Base-by-base conservation (phyloP, 2,329 filamentous ascomycete species). In the Alternaria hordeiaustralica region DNA sequence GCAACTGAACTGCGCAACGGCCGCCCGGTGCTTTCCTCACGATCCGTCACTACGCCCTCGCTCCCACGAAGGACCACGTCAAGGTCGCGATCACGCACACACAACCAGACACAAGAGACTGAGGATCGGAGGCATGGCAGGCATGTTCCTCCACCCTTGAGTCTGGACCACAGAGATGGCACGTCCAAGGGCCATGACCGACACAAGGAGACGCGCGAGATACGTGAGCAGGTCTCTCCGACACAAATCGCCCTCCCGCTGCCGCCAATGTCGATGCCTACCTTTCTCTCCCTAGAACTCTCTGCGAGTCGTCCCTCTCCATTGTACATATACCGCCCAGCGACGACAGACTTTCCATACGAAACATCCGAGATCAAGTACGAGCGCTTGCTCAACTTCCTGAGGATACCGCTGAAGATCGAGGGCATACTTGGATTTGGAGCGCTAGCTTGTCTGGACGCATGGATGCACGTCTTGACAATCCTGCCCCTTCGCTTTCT, bases 401-500 rank as follows among this genome's bases (percentile, higher is more conserved):
- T 99, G 6, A 84, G 94, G 25, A 83, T 99, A 4, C 94, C 95
- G 0, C 87, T 89, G 0, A 92, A 91, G 64, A 85, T 99, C 6
- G 96, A 99, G 81, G 87, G 91, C 49, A 91, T 94, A 0, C 86
- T 99, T 6, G 89, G 90, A 63, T 98, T 99, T 80, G 96, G 96
- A 7, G 90, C 92, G 0, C 81, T 98, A 33, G 94, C 95, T 7
- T 99, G 96, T 80, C 84, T 99, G 6, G 96, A 99, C 78, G 92
- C 95, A 2, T 99, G 95, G 94, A 87, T 99, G 1, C 96, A 97
- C 81, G 96, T 93, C 1, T 96, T 99, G 72, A 99, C 96, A 0
- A 97, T 99, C 47, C 84, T 99, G 0, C 96, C 96, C 0, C 86
- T 99, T 63, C 88, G 96, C 3, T 98, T 99, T 72, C 79, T 92